Conservation (phyloP, 2,329 filamentous ascomycete genomes). For the Aspergillus ruber region DNA sequence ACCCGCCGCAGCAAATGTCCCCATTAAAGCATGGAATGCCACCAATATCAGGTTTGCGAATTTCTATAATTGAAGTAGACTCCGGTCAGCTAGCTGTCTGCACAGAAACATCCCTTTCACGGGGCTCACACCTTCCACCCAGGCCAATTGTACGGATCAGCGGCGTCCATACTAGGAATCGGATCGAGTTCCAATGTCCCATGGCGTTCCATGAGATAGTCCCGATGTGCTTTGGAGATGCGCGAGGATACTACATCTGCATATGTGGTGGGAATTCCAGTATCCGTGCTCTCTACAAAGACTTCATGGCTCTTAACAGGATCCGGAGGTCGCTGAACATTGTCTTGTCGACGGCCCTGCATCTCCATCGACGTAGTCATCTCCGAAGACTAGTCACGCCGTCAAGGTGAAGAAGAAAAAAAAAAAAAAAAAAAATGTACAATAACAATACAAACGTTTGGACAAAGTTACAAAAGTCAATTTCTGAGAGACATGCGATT, state of each 20-base stretch:
- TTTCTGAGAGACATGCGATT: too few relatives aligned
- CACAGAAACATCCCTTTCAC: background rate
- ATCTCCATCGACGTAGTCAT: too few relatives aligned
- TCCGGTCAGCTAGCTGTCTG: background rate
- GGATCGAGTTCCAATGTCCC: slow-evolving; percentile 52
- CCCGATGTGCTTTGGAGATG: slow-evolving; percentile 25
- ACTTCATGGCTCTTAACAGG: slow-evolving; percentile 20
- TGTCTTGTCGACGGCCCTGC: too few relatives aligned
- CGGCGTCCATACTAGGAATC: slow-evolving; percentile 44
- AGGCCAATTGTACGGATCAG: slow-evolving; percentile 54
- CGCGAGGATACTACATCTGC: slow-evolving; percentile 20
- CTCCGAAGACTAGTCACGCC: too few relatives aligned
- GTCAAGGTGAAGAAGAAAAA: too few relatives aligned
- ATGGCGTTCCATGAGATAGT: slow-evolving; percentile 49
- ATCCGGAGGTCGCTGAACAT: too few relatives aligned
- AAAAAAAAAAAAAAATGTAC: too few relatives aligned
- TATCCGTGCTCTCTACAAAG: slow-evolving; percentile 23
- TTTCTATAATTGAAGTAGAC: slow-evolving; percentile 37
- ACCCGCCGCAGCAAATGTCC: slow-evolving; percentile 49
- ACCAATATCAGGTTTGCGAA: slow-evolving; percentile 49
- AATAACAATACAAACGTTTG: too few relatives aligned
- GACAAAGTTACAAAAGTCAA: too few relatives aligned
- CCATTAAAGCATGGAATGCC: slow-evolving; percentile 54
- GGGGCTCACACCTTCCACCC: slow-evolving; percentile 40
- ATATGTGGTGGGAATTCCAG: slow-evolving; percentile 16